These are phyloP conservation scores for Rhizoclosmatium sp. DNA, from an alignment of 192 early-diverging fungal genomes.

Conservation along the genomic window DNA sequence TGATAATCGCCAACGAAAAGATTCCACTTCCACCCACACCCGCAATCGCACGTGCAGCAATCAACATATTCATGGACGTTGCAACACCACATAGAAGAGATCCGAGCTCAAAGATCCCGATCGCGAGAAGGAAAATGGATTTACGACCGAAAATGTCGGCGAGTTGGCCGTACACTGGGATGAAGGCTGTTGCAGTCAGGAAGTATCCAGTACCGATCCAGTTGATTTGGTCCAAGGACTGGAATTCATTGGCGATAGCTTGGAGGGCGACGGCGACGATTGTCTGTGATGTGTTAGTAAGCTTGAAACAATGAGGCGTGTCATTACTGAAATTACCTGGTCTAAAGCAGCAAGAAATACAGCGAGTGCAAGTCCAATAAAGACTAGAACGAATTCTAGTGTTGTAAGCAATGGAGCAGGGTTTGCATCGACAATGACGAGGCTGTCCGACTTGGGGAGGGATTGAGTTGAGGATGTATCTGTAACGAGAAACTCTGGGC, in stretches of 20 bases:
- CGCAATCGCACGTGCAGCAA: conserved; percentile 75
- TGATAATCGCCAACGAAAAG: conserved; percentile 79
- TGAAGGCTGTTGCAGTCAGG: conserved; percentile 65
- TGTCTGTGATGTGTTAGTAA: conserved; percentile 32
- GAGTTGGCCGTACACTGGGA: conserved; percentile 81
- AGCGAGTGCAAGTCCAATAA: conserved; percentile 40
- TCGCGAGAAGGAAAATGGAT: conserved; percentile 70
- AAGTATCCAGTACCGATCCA: conserved; percentile 49
- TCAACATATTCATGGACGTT: conserved; percentile 63
- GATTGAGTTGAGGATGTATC: not conserved
- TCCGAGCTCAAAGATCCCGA: conserved; percentile 78
- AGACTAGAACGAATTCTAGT: conserved; percentile 36
- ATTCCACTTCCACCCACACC: conserved; percentile 86
- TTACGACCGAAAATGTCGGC: conserved; percentile 93
- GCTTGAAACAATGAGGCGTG: not conserved
- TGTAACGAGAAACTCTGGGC: not conserved
- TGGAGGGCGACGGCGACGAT: conserved; percentile 49
- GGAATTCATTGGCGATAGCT: conserved; percentile 49
- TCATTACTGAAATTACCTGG: conserved; percentile 7
- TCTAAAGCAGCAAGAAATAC: conserved; percentile 54
- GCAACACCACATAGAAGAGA: conserved; percentile 81
- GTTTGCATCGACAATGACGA: not conserved
- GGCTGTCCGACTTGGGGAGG: not conserved
- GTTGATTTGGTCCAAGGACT: conserved; percentile 39
- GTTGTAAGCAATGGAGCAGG: conserved; percentile 15